These are phyloP conservation scores for Candida insectalens DNA, from an alignment of 805 yeast genomes.

Conservation along the genomic window DNA sequence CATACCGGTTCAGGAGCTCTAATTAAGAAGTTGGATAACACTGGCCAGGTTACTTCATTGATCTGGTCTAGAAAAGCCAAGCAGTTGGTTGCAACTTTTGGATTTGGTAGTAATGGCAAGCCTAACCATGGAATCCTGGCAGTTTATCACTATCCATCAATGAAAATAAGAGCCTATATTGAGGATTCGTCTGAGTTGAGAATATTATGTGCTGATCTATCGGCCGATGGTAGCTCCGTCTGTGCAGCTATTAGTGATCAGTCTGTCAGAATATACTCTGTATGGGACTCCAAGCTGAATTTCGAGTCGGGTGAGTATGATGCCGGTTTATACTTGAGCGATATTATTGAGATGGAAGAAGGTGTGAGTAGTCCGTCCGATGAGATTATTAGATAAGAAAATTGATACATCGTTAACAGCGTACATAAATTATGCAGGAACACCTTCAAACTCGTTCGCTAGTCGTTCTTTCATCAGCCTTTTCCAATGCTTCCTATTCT, in stretches of 20 bases:
- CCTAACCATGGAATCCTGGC: slow-evolving; percentile 44
- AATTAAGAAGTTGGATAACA: slow-evolving; percentile 43
- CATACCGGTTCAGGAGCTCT: slow-evolving; percentile 73
- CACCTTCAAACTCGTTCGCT: slow-evolving; percentile 73
- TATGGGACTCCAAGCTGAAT: slow-evolving; percentile 51
- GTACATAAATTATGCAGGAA: slow-evolving; percentile 47
- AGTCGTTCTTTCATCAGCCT: slow-evolving; percentile 43
- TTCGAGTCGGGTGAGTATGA: slow-evolving; percentile 19
- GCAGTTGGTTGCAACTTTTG: slow-evolving; percentile 73
- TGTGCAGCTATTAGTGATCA: slow-evolving; percentile 76
- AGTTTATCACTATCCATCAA: slow-evolving; percentile 59
- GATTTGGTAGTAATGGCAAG: slow-evolving; percentile 48
- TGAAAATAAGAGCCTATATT: slow-evolving; percentile 39
- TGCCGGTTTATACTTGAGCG: slow-evolving; percentile 43
- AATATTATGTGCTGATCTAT: slow-evolving; percentile 53
- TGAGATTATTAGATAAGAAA: slow-evolving; percentile 17
- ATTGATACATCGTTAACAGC: background rate
- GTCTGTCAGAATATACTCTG: slow-evolving; percentile 61
- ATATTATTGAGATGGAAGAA: slow-evolving; percentile 47
- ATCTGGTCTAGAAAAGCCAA: slow-evolving; percentile 60
- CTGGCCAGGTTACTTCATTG: slow-evolving; percentile 71
- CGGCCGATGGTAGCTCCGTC: slow-evolving; percentile 54
- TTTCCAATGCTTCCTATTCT: slow-evolving; percentile 59
- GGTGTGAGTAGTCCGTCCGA: slow-evolving; percentile 32
- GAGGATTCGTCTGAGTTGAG: slow-evolving; percentile 43